phyloP scores from a whole-genome alignment of 2,329 filamentous ascomycete species.

The Exophiala xenobiotica region DNA sequence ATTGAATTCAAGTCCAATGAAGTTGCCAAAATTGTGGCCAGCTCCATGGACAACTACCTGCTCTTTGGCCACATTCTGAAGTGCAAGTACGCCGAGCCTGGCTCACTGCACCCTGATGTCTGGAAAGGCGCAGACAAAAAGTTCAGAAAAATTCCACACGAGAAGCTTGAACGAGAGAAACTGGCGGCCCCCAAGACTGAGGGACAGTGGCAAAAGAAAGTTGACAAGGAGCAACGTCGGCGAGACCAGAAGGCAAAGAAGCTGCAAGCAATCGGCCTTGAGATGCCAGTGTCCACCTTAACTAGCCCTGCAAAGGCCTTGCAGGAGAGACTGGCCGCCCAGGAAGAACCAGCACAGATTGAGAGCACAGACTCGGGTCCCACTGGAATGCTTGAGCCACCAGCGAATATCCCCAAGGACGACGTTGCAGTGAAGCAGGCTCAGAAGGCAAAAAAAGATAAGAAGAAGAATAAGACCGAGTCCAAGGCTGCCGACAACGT shows the following conservation, averaged over 20 bases:
- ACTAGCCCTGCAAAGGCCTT: conserved; percentile 60
- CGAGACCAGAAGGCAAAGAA: conserved; percentile 69
- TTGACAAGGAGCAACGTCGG: conserved; percentile 69
- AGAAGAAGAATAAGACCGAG: conserved; percentile 32
- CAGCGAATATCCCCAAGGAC: conserved; percentile 34
- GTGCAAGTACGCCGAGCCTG: conserved; percentile 73
- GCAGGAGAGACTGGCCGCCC: conserved; percentile 32
- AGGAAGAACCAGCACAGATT: conserved; percentile 13
- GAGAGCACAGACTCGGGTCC: conserved; percentile 34
- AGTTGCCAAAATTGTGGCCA: conserved; percentile 86
- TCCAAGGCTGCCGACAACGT: too few species aligned
- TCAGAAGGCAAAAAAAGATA: conserved; percentile 37
- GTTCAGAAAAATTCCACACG: conserved; percentile 85
- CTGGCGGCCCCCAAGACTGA: conserved; percentile 72
- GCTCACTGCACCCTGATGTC: conserved; percentile 74
- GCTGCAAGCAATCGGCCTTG: conserved; percentile 78
- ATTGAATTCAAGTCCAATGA: conserved; percentile 77
- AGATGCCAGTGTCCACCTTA: conserved; percentile 71
- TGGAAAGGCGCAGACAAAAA: conserved; percentile 89
- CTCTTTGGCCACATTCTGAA: conserved; percentile 93
- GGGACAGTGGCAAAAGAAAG: conserved; percentile 74
- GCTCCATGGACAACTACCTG: conserved; percentile 97
- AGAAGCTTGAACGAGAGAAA: conserved; percentile 75
- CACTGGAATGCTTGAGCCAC: conserved; percentile 28
- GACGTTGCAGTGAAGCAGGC: conserved; percentile 30